Base-by-base conservation (phyloP, 331 rosid species). In the Spiraea crenata region DNA sequence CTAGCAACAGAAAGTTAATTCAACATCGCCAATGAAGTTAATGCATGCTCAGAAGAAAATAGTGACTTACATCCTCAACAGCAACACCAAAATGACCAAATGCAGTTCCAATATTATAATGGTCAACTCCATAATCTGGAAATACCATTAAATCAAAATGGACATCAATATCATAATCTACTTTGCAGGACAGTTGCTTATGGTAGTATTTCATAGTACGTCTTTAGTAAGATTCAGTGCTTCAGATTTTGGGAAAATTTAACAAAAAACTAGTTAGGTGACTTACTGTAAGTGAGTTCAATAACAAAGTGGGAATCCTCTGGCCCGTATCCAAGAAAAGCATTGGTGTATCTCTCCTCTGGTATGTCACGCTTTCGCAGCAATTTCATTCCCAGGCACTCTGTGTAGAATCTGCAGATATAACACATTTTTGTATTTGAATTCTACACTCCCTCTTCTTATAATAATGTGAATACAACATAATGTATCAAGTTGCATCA, bases 311-410 rank as follows among this genome's bases (percentile, higher is more conserved):
- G 98, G 34, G 90, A 87, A 85, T 95, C 93, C 86, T 95, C 98
- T 17, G 85, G 99, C 40, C 99, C 98, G 66, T 87, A 95, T 76
- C 98, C 98, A 74, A 95, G 98, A 81, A 91, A 95, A 39, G 84
- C 96, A 71, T 89, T 95, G 13, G 92, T 89, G 79, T 89, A 91
- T 88, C 83, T 89, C 84, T 86, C 89, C 77, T 95, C 99, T 5
- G 95, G 92, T 82, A 89, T 85, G 86, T 91, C 98, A 41, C 93
- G 96, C 70, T 80, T 85, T 70, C 98, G 80, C 62, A 95, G 90
- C 79, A 95, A 82, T 83, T 91, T 91, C 99, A 95, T 91, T 74
- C 96, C 96, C 12, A 91, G 82, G 69, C 98, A 91, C 80, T 95
- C 98, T 2, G 85, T 84, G 78, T 91, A 93, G 82, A 95, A 95